Conservation (phyloP, 768 basidiomycete genomes). For the Multifurca ochricompacta region DNA sequence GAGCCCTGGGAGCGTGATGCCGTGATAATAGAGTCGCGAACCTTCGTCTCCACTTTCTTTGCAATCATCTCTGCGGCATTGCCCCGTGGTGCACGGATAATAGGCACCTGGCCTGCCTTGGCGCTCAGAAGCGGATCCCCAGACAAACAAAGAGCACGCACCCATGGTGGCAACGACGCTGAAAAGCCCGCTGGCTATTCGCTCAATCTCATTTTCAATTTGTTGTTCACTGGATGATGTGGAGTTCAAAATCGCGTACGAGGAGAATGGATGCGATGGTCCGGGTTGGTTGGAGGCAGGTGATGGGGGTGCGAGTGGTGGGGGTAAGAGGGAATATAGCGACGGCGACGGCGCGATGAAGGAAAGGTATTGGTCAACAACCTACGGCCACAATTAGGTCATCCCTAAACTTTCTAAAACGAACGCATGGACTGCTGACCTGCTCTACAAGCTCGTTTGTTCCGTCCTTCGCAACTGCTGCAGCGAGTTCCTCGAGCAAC, state of each 20-base stretch:
- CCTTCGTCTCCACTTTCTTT: slow-evolving; percentile 86
- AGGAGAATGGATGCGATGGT: slow-evolving; percentile 38
- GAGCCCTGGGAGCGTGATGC: slow-evolving; percentile 54
- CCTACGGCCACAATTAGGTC: slow-evolving; percentile 36
- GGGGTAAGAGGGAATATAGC: slow-evolving; percentile 82
- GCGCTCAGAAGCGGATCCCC: neutral
- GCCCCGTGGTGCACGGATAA: slow-evolving; percentile 89
- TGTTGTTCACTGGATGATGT: slow-evolving; percentile 83
- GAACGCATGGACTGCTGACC: slow-evolving; percentile 34
- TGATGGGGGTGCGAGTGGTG: slow-evolving; percentile 34
- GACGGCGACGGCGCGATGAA: slow-evolving; percentile 91
- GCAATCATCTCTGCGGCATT: slow-evolving; percentile 99
- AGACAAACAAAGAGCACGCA: slow-evolving; percentile 27
- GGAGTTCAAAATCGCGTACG: slow-evolving; percentile 86
- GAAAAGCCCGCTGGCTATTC: slow-evolving; percentile 84
- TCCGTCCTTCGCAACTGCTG: slow-evolving; percentile 75
- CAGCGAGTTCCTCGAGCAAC: slow-evolving; percentile 89
- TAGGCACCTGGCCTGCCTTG: slow-evolving; percentile 76
- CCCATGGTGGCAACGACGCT: slow-evolving; percentile 86
- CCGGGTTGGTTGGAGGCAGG: slow-evolving; percentile 30
- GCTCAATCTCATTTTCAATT: slow-evolving; percentile 90
- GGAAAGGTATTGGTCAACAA: slow-evolving; percentile 94
- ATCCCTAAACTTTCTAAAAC: slow-evolving; percentile 7
- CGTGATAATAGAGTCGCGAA: slow-evolving; percentile 75
- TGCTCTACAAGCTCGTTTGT: slow-evolving; percentile 77